Conservation (phyloP, 352 stramenopile genomes). For the Globisporangium recalcitrans region DNA sequence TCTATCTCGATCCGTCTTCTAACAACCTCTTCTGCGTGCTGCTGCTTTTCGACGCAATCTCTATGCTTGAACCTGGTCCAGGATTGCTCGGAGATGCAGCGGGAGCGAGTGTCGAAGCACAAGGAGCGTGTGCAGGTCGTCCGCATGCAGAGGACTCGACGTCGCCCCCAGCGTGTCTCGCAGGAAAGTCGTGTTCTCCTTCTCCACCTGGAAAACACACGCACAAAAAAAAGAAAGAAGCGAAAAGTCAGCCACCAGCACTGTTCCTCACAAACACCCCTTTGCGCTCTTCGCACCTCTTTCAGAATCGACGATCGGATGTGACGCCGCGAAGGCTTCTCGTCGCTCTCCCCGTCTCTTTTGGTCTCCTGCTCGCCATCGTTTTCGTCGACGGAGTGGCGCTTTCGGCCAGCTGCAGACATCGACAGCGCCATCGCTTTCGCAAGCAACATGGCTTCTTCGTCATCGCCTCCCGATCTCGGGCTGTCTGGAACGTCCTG, state of each 20-base stretch:
- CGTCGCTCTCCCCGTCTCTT: slow-evolving; percentile 5
- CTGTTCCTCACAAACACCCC: not conserved
- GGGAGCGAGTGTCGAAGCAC: slow-evolving; percentile 44
- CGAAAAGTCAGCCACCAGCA: not conserved
- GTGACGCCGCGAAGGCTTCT: slow-evolving; percentile 9
- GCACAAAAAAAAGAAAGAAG: slow-evolving; percentile 9
- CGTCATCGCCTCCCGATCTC: slow-evolving; percentile 34
- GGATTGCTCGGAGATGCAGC: slow-evolving; percentile 30
- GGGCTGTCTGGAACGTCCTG: slow-evolving; percentile 22
- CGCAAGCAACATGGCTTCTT: slow-evolving; percentile 83
- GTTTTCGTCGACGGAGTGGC: slow-evolving; percentile 29
- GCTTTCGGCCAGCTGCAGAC: slow-evolving; percentile 58
- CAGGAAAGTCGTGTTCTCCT: slow-evolving; percentile 59
- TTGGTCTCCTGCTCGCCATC: slow-evolving; percentile 19
- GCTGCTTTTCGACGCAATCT: not conserved
- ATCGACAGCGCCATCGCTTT: slow-evolving; percentile 88
- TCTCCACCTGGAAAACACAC: slow-evolving; percentile 43
- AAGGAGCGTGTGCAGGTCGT: slow-evolving; percentile 63
- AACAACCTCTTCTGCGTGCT: not conserved
- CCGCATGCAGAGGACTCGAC: slow-evolving; percentile 49
- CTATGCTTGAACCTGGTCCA: slow-evolving; percentile 21
- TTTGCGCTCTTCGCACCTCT: slow-evolving; percentile 32
- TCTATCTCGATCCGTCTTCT: slow-evolving; percentile 3
- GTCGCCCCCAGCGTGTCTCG: slow-evolving; percentile 39
- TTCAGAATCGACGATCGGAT: slow-evolving; percentile 49